Evolutionary conservation across 2,329 filamentous ascomycete species (phyloP).

Genomic region (Botrytis tulipae): DNA sequence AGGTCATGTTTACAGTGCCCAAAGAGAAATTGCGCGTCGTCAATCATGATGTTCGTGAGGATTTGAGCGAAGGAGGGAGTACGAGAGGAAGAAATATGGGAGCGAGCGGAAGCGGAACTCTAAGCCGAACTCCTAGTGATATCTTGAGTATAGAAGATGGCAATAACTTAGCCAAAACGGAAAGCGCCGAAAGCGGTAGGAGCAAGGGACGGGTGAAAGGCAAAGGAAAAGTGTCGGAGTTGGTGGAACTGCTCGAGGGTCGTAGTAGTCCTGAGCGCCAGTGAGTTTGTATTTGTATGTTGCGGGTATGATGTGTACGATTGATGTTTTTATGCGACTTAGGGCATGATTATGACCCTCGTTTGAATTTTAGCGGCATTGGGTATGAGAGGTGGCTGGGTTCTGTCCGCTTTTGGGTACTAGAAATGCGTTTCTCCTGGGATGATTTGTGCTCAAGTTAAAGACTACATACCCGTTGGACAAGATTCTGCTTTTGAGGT

Average conservation of each 20-base stretch:
- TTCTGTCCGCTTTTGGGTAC: not conserved
- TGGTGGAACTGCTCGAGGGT: constrained; percentile 35
- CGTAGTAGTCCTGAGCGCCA: constrained; percentile 29
- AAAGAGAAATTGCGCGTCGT: constrained; percentile 85
- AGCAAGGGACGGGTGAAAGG: constrained; percentile 24
- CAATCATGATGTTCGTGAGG: constrained; percentile 64
- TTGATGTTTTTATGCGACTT: not conserved
- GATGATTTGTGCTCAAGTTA: not conserved
- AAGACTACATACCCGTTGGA: not conserved
- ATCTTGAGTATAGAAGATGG: constrained; percentile 18
- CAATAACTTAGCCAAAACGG: constrained; percentile 7
- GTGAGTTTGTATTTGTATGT: not conserved
- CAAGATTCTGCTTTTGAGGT: not conserved
- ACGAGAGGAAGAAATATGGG: constrained; percentile 32
- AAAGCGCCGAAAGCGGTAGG: constrained; percentile 13
- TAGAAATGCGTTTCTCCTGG: not conserved
- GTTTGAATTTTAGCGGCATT: constrained; percentile 12
- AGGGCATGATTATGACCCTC: no score
- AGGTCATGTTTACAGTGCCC: constrained; percentile 92
- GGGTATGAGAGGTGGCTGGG: not conserved
- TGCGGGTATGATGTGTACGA: not conserved
- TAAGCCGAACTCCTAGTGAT: constrained; percentile 14
- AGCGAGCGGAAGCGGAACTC: constrained; percentile 27
- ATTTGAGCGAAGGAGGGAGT: constrained; percentile 43
- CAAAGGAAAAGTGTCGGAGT: constrained; percentile 32